These are phyloP conservation scores for Sanghuangporus sanghuang DNA, from an alignment of 1,284 basidiomycete species.

Conservation along the genomic window DNA sequence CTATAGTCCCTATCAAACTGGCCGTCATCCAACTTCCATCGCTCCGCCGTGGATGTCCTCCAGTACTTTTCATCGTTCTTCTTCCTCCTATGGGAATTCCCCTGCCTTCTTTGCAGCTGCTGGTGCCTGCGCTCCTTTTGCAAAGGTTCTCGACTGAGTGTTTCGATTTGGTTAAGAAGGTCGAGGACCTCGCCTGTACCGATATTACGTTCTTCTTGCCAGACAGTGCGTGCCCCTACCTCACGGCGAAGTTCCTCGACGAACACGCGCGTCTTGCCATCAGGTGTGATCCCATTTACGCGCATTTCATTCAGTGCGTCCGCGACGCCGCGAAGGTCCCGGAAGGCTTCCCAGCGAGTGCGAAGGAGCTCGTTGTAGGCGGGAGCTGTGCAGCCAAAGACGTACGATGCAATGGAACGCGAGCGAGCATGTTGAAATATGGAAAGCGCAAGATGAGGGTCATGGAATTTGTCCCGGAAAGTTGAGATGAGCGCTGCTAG, in stretches of 20 bases:
- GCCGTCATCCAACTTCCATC: constrained; percentile 13
- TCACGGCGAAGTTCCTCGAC: constrained; percentile 66
- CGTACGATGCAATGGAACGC: constrained; percentile 71
- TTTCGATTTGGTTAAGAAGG: constrained; percentile 35
- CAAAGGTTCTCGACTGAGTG: constrained; percentile 22
- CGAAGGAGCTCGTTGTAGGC: constrained; percentile 83
- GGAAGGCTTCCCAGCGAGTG: constrained; percentile 78
- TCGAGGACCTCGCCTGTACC: constrained; percentile 38
- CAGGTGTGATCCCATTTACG: constrained; percentile 66
- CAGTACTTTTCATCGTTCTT: constrained; percentile 11
- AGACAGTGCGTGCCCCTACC: constrained; percentile 47
- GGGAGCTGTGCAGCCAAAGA: constrained; percentile 79
- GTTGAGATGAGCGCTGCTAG: constrained; percentile 70
- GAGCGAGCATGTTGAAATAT: constrained; percentile 75
- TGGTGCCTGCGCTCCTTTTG: constrained; percentile 12
- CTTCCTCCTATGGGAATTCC: not conserved
- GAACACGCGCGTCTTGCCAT: constrained; percentile 53
- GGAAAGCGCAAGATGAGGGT: constrained; percentile 79
- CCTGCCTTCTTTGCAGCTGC: not conserved
- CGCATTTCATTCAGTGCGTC: constrained; percentile 77
- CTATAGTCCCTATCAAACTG: constrained; percentile 1
- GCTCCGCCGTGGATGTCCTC: constrained; percentile 16
- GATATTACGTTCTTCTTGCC: constrained; percentile 42
- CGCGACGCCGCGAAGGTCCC: constrained; percentile 69
- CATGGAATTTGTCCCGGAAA: constrained; percentile 70